A percentile compares a stretch with the other conserved stretches of the same genome.
Evolutionary conservation across 2,329 filamentous ascomycete species (phyloP).

Genomic region (Capronia epimyces): DNA sequence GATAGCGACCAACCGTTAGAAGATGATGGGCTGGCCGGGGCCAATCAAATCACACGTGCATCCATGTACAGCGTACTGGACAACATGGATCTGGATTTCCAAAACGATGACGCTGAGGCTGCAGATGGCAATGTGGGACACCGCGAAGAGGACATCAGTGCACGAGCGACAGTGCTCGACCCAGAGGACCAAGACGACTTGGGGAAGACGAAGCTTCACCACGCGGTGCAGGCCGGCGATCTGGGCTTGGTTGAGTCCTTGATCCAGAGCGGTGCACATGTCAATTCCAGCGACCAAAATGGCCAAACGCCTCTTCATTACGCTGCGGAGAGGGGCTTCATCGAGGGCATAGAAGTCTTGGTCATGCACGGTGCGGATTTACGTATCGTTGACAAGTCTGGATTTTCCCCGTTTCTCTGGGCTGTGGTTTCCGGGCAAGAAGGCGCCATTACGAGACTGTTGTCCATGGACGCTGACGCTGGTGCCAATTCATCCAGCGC

Average conservation of each 20-base stretch:
- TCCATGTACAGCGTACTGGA: conserved; percentile 34
- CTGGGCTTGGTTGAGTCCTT: conserved; percentile 26
- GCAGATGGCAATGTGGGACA: conserved; percentile 13
- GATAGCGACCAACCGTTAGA: conserved; percentile 29
- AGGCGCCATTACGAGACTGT: conserved; percentile 14
- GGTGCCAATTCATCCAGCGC: conserved; percentile 23
- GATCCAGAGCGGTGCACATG: conserved; percentile 22
- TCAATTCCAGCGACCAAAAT: conserved; percentile 21
- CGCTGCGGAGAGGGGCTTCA: conserved; percentile 27
- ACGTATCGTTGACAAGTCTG: conserved; percentile 24
- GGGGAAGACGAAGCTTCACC: conserved; percentile 28
- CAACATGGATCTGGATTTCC: conserved; percentile 29
- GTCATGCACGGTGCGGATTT: conserved; percentile 23
- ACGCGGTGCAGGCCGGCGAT: conserved; percentile 24
- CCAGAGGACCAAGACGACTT: conserved; percentile 24
- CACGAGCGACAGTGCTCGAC: conserved; percentile 15
- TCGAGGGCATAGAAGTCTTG: conserved; percentile 21
- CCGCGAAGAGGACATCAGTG: conserved; percentile 13
- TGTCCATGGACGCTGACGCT: conserved; percentile 13
- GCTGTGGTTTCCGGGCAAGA: conserved; percentile 28
- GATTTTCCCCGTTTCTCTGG: conserved; percentile 29
- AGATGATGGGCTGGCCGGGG: conserved; percentile 23
- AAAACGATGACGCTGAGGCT: conserved; percentile 15
- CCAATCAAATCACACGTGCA: conserved; percentile 18
- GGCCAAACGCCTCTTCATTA: conserved; percentile 30